These are phyloP conservation scores for Urochloa ruziziensis DNA, from an alignment of 176 grass and related monocot species.

Conservation along the genomic window DNA sequence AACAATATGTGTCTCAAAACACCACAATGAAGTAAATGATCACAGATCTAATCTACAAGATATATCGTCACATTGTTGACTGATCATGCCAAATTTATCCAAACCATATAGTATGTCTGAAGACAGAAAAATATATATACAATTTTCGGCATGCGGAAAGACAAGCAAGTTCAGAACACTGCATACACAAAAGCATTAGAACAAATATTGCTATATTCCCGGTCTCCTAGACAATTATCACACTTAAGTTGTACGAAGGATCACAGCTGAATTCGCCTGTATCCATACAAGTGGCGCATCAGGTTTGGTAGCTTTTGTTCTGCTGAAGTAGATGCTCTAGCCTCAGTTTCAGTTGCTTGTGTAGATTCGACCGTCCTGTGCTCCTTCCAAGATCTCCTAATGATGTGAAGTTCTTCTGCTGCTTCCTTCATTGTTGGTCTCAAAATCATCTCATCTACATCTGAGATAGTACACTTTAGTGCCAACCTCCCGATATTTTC, in stretches of 20 bases:
- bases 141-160: no score
- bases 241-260: background rate
- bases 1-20: no score
- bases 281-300: background rate
- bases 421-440: conserved; percentile 19
- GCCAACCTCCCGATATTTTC: background rate
- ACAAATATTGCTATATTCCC: no score
- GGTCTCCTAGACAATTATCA: background rate
- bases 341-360: background rate
- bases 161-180: no score
- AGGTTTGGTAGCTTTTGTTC: background rate
- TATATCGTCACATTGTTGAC: no score
- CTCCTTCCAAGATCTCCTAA: background rate
- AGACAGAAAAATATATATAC: no score
- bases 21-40: no score
- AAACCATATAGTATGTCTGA: no score
- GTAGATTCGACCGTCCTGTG: background rate
- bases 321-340: background rate
- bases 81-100: no score
- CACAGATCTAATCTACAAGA: no score
- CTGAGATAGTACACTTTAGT: background rate
- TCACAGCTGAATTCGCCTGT: background rate
- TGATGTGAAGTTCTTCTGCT: background rate
- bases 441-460: background rate
- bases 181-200: no score